phyloP scores from a whole-genome alignment of 2,329 filamentous ascomycete species.

The Fusarium sp. region DNA sequence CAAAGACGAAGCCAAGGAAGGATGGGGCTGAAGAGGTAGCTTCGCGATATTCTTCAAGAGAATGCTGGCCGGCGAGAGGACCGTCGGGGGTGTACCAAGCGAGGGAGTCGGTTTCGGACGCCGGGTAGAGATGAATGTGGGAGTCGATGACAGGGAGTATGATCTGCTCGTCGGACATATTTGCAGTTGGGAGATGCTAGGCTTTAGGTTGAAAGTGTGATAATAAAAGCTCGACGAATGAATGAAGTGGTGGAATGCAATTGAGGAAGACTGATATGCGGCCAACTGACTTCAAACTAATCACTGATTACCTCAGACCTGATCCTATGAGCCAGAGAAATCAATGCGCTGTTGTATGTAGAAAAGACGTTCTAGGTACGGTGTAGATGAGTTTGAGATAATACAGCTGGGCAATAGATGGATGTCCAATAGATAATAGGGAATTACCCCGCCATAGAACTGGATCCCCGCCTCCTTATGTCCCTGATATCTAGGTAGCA shows the following conservation, averaged over 20 bases:
- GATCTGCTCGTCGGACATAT: conserved; percentile 55
- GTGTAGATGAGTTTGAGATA: conserved; percentile 20
- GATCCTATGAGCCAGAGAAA: background rate
- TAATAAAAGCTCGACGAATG: background rate
- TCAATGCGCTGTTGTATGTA: conserved; percentile 4
- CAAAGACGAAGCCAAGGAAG: conserved; percentile 80
- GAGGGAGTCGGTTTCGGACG: conserved; percentile 73
- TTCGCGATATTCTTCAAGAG: conserved; percentile 71
- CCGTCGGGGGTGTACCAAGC: conserved; percentile 74
- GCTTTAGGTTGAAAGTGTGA: background rate
- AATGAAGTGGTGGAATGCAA: background rate
- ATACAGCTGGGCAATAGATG: conserved; percentile 1
- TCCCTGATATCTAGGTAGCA: background rate
- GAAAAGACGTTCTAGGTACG: conserved; percentile 26
- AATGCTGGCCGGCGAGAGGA: conserved; percentile 73
- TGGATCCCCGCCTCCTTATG: conserved; percentile 14
- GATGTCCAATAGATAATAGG: conserved; percentile 12
- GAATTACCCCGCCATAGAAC: conserved; percentile 39
- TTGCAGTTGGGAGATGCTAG: conserved; percentile 22
- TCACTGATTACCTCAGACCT: background rate
- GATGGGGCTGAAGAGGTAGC: conserved; percentile 56
- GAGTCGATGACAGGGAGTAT: conserved; percentile 81
- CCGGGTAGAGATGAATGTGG: conserved; percentile 90
- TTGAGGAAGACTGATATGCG: background rate
- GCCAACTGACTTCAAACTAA: background rate